Evolutionary conservation across 495 filamentous ascomycete species (phyloP).

Genomic region (Podospora pseudopauciseta): DNA sequence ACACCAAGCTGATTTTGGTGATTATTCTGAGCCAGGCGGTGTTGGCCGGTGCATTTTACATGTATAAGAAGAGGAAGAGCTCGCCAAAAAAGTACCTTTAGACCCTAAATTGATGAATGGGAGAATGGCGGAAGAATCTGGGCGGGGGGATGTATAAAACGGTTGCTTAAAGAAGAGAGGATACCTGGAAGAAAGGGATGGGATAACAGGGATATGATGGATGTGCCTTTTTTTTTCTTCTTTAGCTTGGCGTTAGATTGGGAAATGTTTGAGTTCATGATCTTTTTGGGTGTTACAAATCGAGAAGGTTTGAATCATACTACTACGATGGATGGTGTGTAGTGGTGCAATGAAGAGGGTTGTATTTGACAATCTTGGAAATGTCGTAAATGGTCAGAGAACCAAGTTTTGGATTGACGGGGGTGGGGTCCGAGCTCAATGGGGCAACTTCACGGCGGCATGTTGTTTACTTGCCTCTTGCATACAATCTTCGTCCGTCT

Average conservation of each 20-base stretch:
- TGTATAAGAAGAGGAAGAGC: conserved; percentile 78
- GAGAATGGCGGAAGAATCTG: not conserved
- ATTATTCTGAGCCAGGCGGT: conserved; percentile 73
- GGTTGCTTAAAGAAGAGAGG: not conserved
- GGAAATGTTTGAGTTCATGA: not conserved
- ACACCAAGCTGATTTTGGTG: conserved; percentile 70
- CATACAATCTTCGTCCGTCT: not conserved
- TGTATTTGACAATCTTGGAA: not conserved
- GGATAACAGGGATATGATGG: not conserved
- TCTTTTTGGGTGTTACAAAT: not conserved
- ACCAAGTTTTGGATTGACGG: not conserved
- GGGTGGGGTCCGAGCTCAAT: not conserved
- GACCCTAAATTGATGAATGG: not conserved
- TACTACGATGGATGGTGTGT: not conserved
- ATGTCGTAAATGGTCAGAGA: not conserved
- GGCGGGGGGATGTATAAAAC: not conserved
- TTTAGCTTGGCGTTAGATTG: not conserved
- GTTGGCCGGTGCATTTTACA: conserved; percentile 63
- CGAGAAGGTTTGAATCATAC: not conserved
- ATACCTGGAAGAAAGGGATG: not conserved
- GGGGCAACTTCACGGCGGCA: not conserved
- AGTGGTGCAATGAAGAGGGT: not conserved
- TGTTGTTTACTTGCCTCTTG: not conserved
- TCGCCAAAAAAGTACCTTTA: conserved; percentile 92
- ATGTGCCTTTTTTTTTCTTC: not conserved